phyloP scores from a whole-genome alignment of 805 yeast genomes.

The Saturnispora sanitii region DNA sequence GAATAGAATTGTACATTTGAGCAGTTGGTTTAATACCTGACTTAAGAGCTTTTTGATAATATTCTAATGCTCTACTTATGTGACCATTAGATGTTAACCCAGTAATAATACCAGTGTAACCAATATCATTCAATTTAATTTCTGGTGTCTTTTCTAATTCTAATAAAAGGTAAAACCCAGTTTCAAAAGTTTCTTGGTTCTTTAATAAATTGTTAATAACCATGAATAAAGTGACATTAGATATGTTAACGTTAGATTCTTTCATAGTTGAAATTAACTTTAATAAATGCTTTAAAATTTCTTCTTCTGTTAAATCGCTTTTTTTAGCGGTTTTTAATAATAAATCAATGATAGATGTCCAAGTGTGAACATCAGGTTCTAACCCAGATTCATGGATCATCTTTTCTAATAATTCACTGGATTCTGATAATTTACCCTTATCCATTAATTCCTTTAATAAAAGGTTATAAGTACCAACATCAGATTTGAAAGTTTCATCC shows the following conservation, averaged over 20 bases:
- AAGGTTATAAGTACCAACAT: constrained; percentile 41
- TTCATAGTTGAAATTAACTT: constrained; percentile 31
- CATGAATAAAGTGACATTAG: constrained; percentile 39
- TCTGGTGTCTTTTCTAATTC: constrained; percentile 27
- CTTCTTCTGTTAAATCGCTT: constrained; percentile 30
- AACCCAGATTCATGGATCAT: constrained; percentile 32
- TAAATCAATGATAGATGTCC: constrained; percentile 47
- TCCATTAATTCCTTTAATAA: constrained; percentile 36
- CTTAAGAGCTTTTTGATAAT: constrained; percentile 29
- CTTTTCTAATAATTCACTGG: constrained; percentile 38
- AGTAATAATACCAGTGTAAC: constrained; percentile 38
- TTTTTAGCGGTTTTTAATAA: constrained; percentile 40
- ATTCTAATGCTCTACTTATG: constrained; percentile 31
- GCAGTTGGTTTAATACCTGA: constrained; percentile 29
- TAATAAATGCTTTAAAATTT: constrained; percentile 23
- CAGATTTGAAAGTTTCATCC: constrained; percentile 31
- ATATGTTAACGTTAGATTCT: constrained; percentile 28
- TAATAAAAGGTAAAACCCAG: constrained; percentile 44
- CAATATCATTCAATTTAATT: constrained; percentile 26
- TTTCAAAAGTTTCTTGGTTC: constrained; percentile 34
- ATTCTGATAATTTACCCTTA: constrained; percentile 32
- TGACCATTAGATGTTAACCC: constrained; percentile 39
- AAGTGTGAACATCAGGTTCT: constrained; percentile 52
- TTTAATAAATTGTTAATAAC: constrained; percentile 45
- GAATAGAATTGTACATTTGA: constrained; percentile 36